Conservation (phyloP, 768 basidiomycete genomes). For the Lactarius psammicola region DNA sequence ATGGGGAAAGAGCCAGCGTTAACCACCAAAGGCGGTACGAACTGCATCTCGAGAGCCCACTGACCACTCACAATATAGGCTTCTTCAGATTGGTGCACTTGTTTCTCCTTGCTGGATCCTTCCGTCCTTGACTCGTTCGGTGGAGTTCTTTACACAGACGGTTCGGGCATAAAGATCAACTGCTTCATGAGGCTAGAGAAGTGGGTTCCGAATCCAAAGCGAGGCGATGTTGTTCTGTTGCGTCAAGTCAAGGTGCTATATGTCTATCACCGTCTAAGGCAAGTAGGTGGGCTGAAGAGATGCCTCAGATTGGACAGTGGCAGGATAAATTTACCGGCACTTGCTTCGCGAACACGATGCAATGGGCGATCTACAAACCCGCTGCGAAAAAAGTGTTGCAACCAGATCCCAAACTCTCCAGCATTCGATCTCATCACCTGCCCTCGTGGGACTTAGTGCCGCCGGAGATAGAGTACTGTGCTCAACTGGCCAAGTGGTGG, state of each 20-base stretch:
- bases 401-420: constrained; percentile 6
- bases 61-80: constrained; percentile 4
- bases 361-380: constrained; percentile 22
- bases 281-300: constrained; percentile 6
- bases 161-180: constrained; percentile 36
- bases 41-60: neutral
- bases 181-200: constrained; percentile 51
- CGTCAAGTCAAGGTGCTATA: constrained; percentile 47
- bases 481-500: constrained; percentile 24
- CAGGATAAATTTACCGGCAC: constrained; percentile 19
- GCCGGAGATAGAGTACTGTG: constrained; percentile 22
- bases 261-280: constrained; percentile 1
- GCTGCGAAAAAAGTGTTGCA: constrained; percentile 6
- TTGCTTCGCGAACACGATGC: constrained; percentile 16
- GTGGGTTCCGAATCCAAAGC: constrained; percentile 50
- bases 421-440: constrained; percentile 2
- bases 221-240: constrained; percentile 54
- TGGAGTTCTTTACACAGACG: constrained; percentile 31
- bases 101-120: constrained; percentile 52
- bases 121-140: constrained; percentile 41
- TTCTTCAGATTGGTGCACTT: constrained; percentile 46
- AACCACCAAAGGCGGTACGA: constrained; percentile 35
- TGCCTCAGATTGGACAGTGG: constrained; percentile 13
- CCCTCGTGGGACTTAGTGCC: constrained; percentile 3
- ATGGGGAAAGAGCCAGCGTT: constrained; percentile 18